A percentile compares a stretch with the other conserved stretches of the same genome.
Conservation (phyloP, 1,139 yeast species). For the Yamadazyma triangularis region DNA sequence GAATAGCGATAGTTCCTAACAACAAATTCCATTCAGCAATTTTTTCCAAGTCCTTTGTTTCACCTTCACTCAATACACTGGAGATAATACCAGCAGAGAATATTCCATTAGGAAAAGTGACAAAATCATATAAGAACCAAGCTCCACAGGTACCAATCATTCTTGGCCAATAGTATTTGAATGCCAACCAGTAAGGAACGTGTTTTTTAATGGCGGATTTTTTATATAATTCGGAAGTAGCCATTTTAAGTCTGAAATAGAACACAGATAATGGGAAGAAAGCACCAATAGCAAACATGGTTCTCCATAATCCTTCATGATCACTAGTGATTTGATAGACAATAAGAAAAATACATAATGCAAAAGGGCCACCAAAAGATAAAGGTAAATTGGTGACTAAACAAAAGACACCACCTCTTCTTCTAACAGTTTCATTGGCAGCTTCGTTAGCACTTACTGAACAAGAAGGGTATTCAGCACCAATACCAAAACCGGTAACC, state of each 20-base stretch:
- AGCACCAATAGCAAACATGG: conserved; percentile 69
- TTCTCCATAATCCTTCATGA: conserved; percentile 66
- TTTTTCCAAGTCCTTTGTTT: conserved; percentile 25
- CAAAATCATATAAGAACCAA: conserved; percentile 53
- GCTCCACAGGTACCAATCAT: conserved; percentile 41
- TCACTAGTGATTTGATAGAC: conserved; percentile 53
- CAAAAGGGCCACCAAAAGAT: conserved; percentile 74
- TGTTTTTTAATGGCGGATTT: conserved; percentile 40
- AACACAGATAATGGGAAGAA: conserved; percentile 72
- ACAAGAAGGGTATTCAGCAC: conserved; percentile 74
- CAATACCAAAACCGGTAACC: conserved; percentile 69
- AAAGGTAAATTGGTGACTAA: conserved; percentile 70
- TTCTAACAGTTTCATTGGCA: conserved; percentile 57
- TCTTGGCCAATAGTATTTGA: conserved; percentile 45
- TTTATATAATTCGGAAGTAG: conserved; percentile 53
- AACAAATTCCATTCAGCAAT: conserved; percentile 49
- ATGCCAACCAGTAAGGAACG: conserved; percentile 43
- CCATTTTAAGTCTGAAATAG: conserved; percentile 67
- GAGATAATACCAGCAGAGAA: conserved; percentile 44
- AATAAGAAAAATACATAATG: conserved; percentile 61
- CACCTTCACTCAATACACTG: conserved; percentile 26
- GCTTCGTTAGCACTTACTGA: conserved; percentile 70
- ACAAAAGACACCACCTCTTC: conserved; percentile 61
- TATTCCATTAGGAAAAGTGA: conserved; percentile 49
- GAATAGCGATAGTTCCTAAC: conserved; percentile 39